Evolutionary conservation across 371 early-diverging fungal genomes (phyloP).

Genomic region (Lichtheimia hyalospora): DNA sequence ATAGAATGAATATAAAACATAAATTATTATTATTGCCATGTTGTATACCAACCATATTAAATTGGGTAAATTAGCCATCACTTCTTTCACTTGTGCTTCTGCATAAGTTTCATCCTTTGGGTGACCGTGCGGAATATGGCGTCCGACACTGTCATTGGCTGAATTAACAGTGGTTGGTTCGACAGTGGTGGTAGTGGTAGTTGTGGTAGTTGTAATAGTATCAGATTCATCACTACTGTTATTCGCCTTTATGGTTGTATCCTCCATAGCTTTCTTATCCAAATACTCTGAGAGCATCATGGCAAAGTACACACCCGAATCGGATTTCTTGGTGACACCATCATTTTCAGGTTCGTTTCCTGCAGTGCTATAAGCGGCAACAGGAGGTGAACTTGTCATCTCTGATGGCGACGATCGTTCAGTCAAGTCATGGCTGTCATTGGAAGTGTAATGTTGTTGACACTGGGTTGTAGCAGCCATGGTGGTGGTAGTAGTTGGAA

Average conservation of each 20-base stretch:
- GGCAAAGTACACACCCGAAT: slow-evolving; percentile 20
- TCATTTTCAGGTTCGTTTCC: slow-evolving; percentile 2
- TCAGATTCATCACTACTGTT: neutral
- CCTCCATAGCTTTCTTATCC: slow-evolving; percentile 10
- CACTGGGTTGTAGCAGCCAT: too few relatives aligned
- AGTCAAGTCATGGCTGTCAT: too few relatives aligned
- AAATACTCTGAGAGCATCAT: slow-evolving; percentile 20
- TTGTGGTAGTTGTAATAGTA: neutral
- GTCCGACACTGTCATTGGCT: neutral
- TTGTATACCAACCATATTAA: slow-evolving; percentile 14
- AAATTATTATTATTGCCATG: neutral
- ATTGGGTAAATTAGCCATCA: slow-evolving; percentile 12
- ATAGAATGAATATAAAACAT: too few relatives aligned
- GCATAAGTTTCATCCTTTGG: neutral
- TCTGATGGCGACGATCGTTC: too few relatives aligned
- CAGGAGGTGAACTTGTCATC: too few relatives aligned
- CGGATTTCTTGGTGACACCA: slow-evolving; percentile 11
- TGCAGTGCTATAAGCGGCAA: neutral
- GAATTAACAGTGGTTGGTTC: neutral
- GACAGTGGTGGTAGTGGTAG: neutral
- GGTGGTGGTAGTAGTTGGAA: too few relatives aligned
- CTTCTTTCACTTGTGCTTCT: slow-evolving; percentile 2
- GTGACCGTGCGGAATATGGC: neutral
- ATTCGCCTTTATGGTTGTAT: neutral
- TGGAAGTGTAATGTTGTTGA: too few relatives aligned